phyloP scores from a whole-genome alignment of 164 flowering plant species.

The Nelumbo lutea region DNA sequence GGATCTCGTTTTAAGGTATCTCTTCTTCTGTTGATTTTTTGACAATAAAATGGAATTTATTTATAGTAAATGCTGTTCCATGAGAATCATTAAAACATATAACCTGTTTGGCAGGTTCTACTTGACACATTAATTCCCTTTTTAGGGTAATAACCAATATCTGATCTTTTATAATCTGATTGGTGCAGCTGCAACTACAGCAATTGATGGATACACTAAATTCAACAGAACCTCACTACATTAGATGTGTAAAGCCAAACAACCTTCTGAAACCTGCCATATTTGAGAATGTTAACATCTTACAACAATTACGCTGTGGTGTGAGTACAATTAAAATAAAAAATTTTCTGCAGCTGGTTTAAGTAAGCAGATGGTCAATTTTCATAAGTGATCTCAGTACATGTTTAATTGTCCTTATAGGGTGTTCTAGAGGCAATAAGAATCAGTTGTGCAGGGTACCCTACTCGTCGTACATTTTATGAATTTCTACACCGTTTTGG shows the following conservation, averaged over 20 bases:
- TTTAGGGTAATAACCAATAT: background rate
- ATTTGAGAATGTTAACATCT: conserved; percentile 64
- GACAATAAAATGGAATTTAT: background rate
- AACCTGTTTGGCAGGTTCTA: background rate
- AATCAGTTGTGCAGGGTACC: conserved; percentile 88
- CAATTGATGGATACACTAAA: conserved; percentile 79
- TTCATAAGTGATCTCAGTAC: background rate
- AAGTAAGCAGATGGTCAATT: background rate
- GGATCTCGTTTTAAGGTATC: conserved; percentile 87
- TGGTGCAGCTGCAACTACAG: conserved; percentile 78
- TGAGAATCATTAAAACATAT: background rate
- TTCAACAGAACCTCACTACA: conserved; percentile 82
- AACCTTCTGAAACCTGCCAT: conserved; percentile 55
- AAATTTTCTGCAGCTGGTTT: background rate
- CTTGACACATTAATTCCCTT: background rate
- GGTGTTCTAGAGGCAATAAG: conserved; percentile 93
- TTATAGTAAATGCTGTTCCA: background rate
- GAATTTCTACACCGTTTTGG: conserved; percentile 70
- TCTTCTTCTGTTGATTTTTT: conserved; percentile 5
- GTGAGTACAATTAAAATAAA: conserved; percentile 42
- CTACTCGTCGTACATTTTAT: conserved; percentile 63
- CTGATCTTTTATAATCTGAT: conserved; percentile 11
- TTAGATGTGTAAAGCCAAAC: conserved; percentile 94
- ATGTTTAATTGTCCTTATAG: conserved; percentile 34
- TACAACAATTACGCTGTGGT: conserved; percentile 86